phyloP scores from a whole-genome alignment of 495 filamentous ascomycete species.

The Eremomyces bilateralis region DNA sequence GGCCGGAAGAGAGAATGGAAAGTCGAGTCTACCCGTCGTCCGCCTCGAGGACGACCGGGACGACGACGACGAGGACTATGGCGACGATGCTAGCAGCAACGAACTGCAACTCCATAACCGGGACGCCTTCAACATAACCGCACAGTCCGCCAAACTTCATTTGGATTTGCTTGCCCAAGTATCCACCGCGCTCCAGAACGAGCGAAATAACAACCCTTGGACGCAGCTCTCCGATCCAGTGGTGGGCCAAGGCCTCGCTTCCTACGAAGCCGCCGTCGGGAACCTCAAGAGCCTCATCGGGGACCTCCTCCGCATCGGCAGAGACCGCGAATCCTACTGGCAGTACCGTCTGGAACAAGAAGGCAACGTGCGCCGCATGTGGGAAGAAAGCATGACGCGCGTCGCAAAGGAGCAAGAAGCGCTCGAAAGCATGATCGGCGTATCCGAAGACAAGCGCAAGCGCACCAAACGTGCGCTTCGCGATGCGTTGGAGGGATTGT shows the following conservation, averaged over 20 bases:
- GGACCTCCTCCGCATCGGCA: slow-evolving; percentile 73
- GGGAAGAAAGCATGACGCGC: slow-evolving; percentile 96
- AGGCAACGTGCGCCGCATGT: slow-evolving; percentile 69
- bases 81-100: slow-evolving; percentile 61
- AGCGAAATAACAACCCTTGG: slow-evolving; percentile 44
- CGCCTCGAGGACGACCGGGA: slow-evolving; percentile 31
- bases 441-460: slow-evolving; percentile 75
- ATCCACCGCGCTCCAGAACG: slow-evolving; percentile 53
- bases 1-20: slow-evolving; percentile 28
- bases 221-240: slow-evolving; percentile 51
- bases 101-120: slow-evolving; percentile 51
- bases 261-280: slow-evolving; percentile 74
- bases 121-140: slow-evolving; percentile 87
- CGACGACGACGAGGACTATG: slow-evolving; percentile 62
- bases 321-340: slow-evolving; percentile 90
- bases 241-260: slow-evolving; percentile 54
- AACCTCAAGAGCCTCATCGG: slow-evolving; percentile 72
- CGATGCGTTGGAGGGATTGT: slow-evolving; percentile 52
- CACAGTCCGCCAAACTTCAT: slow-evolving; percentile 82
- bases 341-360: slow-evolving; percentile 84
- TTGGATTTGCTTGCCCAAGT: slow-evolving; percentile 74
- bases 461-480: slow-evolving; percentile 75
- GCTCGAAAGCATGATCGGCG: slow-evolving; percentile 65
- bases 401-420: slow-evolving; percentile 85
- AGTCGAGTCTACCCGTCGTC: slow-evolving; percentile 25